Evolutionary conservation across 495 filamentous ascomycete species (phyloP), one percentile per base, ranked within the genome.

Genomic region (Lophium mytilinum): DNA sequence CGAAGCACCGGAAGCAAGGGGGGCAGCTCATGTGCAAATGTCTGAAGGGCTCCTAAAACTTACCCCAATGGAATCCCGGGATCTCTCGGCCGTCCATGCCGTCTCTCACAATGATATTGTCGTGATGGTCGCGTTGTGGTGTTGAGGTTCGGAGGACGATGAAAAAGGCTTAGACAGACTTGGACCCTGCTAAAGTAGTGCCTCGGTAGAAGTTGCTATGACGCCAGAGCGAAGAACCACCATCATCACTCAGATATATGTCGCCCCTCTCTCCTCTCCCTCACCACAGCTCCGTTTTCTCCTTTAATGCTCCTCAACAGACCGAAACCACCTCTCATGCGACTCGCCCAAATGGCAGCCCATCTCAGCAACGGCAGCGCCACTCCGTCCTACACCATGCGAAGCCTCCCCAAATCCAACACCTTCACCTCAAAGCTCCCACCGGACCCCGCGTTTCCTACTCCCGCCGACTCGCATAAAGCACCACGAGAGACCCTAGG

Each of bases 341-440:
- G 75, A 47, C 66, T 80, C 19, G 57, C 66, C 45, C 71, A 74
- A 69, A 83, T 83, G 78, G 76, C 78, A 36, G 73, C 77, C 19
- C 80, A 83, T 62, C 45, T 83, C 40, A 54, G 35, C 34, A 69
- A 60, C 21, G 56, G 57, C 52, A 55, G 43, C 49, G 59, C 60
- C 53, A 68, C 72, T 51, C 19, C 46, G 24, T 12, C 52, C 36
- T 37, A 50, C 4, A 70, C 88, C 24, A 74, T 95, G 36, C 68
- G 75, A 49, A 84, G 89, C 10, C 76, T 98, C 37, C 88, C 88
- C 21, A 96, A 95, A 71, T 87, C 89, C 41, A 89, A 86, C 76
- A 77, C 75, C 53, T 96, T 96, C 73, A 96, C 88, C 4, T 82
- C 80, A 6, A 84, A 80, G 30, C 79, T 95, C 11, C 86, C 89